Percentiles rank a stretch among this genome's conserved stretches.
phyloP scores from a whole-genome alignment of 1,284 basidiomycete species.

The Cystobasidiaceae sp. region DNA sequence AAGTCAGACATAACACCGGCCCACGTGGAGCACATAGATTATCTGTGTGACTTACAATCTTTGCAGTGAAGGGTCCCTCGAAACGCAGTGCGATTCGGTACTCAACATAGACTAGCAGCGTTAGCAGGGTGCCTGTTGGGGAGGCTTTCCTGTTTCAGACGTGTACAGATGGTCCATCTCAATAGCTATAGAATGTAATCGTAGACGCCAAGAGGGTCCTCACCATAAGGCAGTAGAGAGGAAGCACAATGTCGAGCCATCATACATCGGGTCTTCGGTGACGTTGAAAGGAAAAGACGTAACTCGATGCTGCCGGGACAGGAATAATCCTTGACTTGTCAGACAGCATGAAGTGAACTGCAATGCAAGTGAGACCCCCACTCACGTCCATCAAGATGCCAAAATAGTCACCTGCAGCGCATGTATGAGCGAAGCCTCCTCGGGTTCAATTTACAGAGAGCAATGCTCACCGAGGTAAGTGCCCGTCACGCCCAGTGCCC shows the following conservation, averaged over 20 bases:
- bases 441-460: not conserved
- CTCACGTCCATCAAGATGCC: constrained; percentile 89
- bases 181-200: not conserved
- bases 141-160: constrained; percentile 64
- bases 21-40: not conserved
- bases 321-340: not conserved
- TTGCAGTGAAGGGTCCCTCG: constrained; percentile 58
- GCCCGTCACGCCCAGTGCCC: constrained; percentile 85
- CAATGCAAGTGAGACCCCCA: not conserved
- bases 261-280: constrained; percentile 90
- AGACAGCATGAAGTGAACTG: not conserved
- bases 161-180: not conserved
- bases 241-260: constrained; percentile 83
- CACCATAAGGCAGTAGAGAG: constrained; percentile 71
- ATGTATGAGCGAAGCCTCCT: not conserved
- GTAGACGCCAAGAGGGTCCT: constrained; percentile 46
- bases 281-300: constrained; percentile 88
- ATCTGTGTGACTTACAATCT: constrained; percentile 44
- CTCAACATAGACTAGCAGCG: constrained; percentile 70
- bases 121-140: constrained; percentile 70
- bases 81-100: constrained; percentile 76
- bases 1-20: not conserved
- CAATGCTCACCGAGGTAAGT: constrained; percentile 41
- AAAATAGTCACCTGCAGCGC: constrained; percentile 73
- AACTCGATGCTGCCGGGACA: constrained; percentile 45